A percentile compares a stretch with the other conserved stretches of the same genome.
Evolutionary conservation across 306 rosid genomes (phyloP).

Genomic region (Pterocarpus macrocarpus): DNA sequence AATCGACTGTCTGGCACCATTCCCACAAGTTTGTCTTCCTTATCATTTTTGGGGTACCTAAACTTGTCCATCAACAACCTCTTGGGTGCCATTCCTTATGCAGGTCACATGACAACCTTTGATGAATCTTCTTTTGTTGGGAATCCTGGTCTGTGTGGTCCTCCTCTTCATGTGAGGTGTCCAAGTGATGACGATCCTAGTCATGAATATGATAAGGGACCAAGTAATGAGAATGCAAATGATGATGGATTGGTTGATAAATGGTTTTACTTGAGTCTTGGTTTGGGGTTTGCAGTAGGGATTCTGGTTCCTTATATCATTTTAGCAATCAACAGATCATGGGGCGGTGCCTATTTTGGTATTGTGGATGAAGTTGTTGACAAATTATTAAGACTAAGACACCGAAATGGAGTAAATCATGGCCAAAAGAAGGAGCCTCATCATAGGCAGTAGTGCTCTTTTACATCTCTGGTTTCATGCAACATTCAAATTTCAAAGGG

Average conservation of each 20-base stretch:
- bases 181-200: constrained; percentile 15
- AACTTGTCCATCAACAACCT: constrained; percentile 54
- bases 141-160: constrained; percentile 58
- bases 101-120: constrained; percentile 51
- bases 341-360: constrained; percentile 53
- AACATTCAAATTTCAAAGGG: not conserved
- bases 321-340: constrained; percentile 46
- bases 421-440: not conserved
- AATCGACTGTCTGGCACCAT: constrained; percentile 51
- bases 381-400: constrained; percentile 22
- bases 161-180: constrained; percentile 51
- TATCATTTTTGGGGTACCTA: constrained; percentile 53
- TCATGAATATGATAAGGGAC: constrained; percentile 8
- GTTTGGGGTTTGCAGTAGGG: constrained; percentile 61
- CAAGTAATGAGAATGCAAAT: not conserved
- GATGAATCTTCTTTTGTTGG: constrained; percentile 48
- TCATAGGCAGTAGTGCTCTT: not conserved
- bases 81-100: constrained; percentile 52
- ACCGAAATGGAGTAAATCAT: not conserved
- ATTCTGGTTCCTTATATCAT: constrained; percentile 53
- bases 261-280: constrained; percentile 63
- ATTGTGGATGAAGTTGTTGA: constrained; percentile 45
- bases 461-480: not conserved
- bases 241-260: constrained; percentile 46
- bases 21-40: constrained; percentile 52